These are phyloP conservation scores for Circinella minor DNA, from an alignment of 371 early-diverging fungal genomes.

Conservation along the genomic window DNA sequence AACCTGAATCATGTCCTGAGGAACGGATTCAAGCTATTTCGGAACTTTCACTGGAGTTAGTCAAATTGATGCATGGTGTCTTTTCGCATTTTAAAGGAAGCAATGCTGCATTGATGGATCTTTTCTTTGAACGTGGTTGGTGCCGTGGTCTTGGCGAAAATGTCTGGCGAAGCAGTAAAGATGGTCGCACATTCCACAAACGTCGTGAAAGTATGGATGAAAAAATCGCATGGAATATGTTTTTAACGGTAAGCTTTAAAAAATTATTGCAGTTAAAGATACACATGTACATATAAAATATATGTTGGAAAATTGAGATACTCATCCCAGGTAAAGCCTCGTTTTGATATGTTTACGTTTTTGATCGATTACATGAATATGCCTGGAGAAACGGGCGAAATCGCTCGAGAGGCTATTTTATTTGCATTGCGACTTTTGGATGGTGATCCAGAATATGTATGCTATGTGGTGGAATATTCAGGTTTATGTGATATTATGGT, in stretches of 20 bases:
- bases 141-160: conserved; percentile 53
- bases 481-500: conserved; percentile 57
- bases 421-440: conserved; percentile 52
- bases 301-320: neutral
- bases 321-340: conserved; percentile 34
- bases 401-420: conserved; percentile 53
- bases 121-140: conserved; percentile 62
- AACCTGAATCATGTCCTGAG: conserved; percentile 43
- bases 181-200: conserved; percentile 45
- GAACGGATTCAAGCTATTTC: conserved; percentile 51
- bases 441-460: conserved; percentile 58
- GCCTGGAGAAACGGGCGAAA: conserved; percentile 59
- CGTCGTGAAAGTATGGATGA: conserved; percentile 51
- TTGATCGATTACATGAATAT: conserved; percentile 58
- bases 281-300: neutral
- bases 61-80: conserved; percentile 56
- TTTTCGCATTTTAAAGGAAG: conserved; percentile 58
- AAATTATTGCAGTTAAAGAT: neutral
- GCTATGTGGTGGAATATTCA: conserved; percentile 57
- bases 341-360: conserved; percentile 56
- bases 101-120: conserved; percentile 55
- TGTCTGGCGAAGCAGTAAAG: conserved; percentile 54
- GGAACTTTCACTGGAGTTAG: conserved; percentile 51
- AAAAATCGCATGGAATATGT: conserved; percentile 54
- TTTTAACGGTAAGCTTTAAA: conserved; percentile 37